Base-by-base conservation (phyloP, 2,329 filamentous ascomycete genomes). In the Clonostachys byssicola region DNA sequence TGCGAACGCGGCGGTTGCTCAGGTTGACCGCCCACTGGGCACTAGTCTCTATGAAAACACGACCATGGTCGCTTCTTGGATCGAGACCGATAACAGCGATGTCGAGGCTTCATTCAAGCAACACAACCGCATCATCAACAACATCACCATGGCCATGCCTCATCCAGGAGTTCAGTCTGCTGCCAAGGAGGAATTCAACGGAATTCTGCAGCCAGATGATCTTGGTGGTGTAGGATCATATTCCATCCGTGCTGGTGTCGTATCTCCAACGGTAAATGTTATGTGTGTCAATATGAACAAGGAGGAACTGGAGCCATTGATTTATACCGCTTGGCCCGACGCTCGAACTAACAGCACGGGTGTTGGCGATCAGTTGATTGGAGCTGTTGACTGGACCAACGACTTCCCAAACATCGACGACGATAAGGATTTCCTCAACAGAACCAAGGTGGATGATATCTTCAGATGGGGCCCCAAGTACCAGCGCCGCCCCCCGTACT, bases 131-230 rank as follows among this genome's bases (percentile, higher is more conserved):
- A 73, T 86, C 36, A 70, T 92, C 56, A 88, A 91, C 60, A 91
- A 92, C 52, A 80, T 90, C 23, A 88, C 85, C 0, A 73, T 92
- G 53, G 86, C 87, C 0, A 85, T 92, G 77, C 89, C 89, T 0
- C 89, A 94, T 55, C 73, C 83, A 5, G 70, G 85, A 0, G 74
- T 94, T 0, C 81, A 86, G 34, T 64, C 71, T 12, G 88, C 88
- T 1, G 83, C 85, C 0, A 77, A 71, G 9, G 71, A 85, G 53
- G 64, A 72, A 0, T 60, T 66, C 9, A 92, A 92, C 56, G 61
- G 67, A 0, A 88, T 94, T 33, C 64, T 88, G 9, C 88, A 92
- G 55, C 88, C 89, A 0, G 71, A 74, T 7, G 79, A 83, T 17
- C 68, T 83, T 12, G 74, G 69, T 1, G 86, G 86, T 0, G 73